Percentiles rank a stretch among this genome's conserved stretches.
phyloP scores from a whole-genome alignment of 225 moss, liverwort and hornwort genomes.

The Neckera pumila region DNA sequence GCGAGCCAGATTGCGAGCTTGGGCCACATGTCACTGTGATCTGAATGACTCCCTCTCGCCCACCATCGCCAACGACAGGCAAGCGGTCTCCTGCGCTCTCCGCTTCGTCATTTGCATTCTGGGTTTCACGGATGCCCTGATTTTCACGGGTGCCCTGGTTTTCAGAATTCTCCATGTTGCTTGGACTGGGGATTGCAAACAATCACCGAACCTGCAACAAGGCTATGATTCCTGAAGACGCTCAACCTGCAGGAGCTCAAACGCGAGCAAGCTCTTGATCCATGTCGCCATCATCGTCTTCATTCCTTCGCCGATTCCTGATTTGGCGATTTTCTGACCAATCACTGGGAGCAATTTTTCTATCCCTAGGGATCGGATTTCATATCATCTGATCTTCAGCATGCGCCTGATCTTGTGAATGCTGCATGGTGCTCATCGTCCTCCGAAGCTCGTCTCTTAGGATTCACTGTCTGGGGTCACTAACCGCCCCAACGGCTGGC shows the following conservation, averaged over 20 bases:
- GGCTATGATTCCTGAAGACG: background rate
- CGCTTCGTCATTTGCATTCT: background rate
- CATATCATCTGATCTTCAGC: background rate
- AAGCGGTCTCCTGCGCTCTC: background rate
- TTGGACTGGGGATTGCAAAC: background rate
- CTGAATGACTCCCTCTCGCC: background rate
- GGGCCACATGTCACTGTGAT: background rate
- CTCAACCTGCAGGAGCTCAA: background rate
- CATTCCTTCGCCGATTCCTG: background rate
- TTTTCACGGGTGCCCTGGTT: background rate
- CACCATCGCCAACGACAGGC: background rate
- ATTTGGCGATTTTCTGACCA: background rate
- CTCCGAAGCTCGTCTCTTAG: background rate
- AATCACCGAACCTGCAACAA: background rate
- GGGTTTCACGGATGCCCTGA: background rate
- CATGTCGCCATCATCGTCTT: background rate
- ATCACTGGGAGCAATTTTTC: background rate
- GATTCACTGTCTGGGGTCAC: no score
- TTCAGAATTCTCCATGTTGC: background rate
- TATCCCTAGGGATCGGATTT: background rate
- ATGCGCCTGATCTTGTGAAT: background rate
- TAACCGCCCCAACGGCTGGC: background rate
- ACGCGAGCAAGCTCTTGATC: background rate
- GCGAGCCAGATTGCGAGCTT: background rate
- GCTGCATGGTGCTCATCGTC: background rate